Evolutionary conservation across 1,284 basidiomycete species (phyloP).

Genomic region (Caloboletus inedulis): DNA sequence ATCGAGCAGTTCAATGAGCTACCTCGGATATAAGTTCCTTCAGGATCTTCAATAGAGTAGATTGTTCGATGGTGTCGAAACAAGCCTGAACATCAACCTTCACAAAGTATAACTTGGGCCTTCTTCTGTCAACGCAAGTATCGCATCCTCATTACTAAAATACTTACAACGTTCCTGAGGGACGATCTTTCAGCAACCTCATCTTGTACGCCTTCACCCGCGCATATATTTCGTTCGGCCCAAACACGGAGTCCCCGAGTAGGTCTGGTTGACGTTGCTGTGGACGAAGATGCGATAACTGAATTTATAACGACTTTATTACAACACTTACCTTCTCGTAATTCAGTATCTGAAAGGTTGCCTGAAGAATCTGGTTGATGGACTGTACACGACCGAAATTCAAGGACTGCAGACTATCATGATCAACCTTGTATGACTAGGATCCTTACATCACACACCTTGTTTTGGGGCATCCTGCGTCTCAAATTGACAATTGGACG

Average conservation of each 20-base stretch:
- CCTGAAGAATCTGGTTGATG: constrained; percentile 84
- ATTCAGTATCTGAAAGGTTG: constrained; percentile 79
- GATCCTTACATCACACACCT: constrained; percentile 8
- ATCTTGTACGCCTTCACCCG: constrained; percentile 71
- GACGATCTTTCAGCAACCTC: constrained; percentile 41
- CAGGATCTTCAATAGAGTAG: constrained; percentile 78
- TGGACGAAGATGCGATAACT: neutral
- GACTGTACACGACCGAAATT: constrained; percentile 44
- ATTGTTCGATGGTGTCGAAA: constrained; percentile 95
- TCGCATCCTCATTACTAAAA: neutral
- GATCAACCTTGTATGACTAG: neutral
- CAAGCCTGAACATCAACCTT: constrained; percentile 96
- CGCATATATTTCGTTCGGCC: constrained; percentile 78
- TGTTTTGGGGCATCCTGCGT: constrained; percentile 47
- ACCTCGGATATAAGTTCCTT: constrained; percentile 73
- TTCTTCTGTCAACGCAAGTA: constrained; percentile 32
- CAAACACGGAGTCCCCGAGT: constrained; percentile 79
- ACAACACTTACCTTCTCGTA: constrained; percentile 70
- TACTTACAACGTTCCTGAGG: constrained; percentile 53
- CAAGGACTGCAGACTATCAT: constrained; percentile 23
- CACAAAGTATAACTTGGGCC: constrained; percentile 88
- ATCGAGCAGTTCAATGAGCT: constrained; percentile 3
- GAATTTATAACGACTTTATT: neutral
- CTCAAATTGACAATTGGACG: constrained; percentile 93
- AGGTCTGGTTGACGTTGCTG: constrained; percentile 64